These are phyloP conservation scores for Fusarium pseudoanthophilum DNA, from an alignment of 2,329 filamentous ascomycete species.

Conservation along the genomic window DNA sequence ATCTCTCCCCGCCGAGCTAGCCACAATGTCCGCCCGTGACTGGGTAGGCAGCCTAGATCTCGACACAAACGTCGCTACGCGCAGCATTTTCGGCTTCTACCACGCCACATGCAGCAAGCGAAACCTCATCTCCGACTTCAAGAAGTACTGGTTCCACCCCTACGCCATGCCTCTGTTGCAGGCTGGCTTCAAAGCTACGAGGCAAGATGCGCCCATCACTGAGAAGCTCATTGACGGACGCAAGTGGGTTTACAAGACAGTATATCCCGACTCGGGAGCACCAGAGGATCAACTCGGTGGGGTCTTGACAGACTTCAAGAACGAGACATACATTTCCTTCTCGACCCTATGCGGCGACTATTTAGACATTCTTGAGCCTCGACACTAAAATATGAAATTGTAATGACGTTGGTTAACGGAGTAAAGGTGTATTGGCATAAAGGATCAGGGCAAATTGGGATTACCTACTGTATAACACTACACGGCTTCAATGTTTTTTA, in stretches of 20 bases:
- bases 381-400: not conserved
- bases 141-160: slow-evolving; percentile 53
- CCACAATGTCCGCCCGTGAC: slow-evolving; percentile 19
- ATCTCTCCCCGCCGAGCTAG: slow-evolving; percentile 5
- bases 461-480: not conserved
- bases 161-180: slow-evolving; percentile 47
- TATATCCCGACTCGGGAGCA: slow-evolving; percentile 11
- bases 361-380: slow-evolving; percentile 4
- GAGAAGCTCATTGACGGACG: slow-evolving; percentile 47
- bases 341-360: slow-evolving; percentile 13
- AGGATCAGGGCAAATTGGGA: not conserved
- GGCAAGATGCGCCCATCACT: slow-evolving; percentile 39
- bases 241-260: slow-evolving; percentile 42
- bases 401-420: slow-evolving; percentile 11
- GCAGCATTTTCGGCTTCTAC: slow-evolving; percentile 51
- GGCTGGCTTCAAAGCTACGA: slow-evolving; percentile 43
- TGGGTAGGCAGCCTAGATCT: slow-evolving; percentile 22
- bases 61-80: slow-evolving; percentile 44
- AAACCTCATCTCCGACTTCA: slow-evolving; percentile 47
- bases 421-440: slow-evolving; percentile 14
- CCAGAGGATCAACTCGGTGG: slow-evolving; percentile 30
- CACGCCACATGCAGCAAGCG: slow-evolving; percentile 55
- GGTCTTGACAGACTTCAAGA: slow-evolving; percentile 33
- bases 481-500: not conserved
- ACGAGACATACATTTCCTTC: slow-evolving; percentile 28